These are phyloP conservation scores for Ilyonectria destructans DNA, from an alignment of 2,329 filamentous ascomycete genomes.

Conservation along the genomic window DNA sequence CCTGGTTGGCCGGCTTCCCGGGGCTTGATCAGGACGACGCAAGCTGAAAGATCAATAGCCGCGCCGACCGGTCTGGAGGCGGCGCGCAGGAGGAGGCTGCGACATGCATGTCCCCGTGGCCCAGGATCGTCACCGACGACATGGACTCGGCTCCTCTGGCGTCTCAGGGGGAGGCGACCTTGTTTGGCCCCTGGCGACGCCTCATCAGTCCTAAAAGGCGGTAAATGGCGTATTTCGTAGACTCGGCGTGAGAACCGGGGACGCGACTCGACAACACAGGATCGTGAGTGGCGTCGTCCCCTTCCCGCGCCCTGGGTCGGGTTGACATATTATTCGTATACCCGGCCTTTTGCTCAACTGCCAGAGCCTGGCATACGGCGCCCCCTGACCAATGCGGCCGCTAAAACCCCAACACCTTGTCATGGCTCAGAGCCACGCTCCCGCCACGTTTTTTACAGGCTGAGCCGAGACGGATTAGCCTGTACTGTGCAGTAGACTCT, in stretches of 20 bases:
- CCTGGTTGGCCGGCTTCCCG: conserved; percentile 5
- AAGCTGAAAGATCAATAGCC: conserved; percentile 21
- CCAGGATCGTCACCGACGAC: conserved; percentile 43
- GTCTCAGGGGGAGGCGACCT: conserved; percentile 40
- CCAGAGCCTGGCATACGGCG: conserved; percentile 9
- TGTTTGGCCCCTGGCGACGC: conserved; percentile 19
- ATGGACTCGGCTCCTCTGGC: conserved; percentile 45
- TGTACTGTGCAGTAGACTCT: background rate
- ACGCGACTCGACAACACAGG: conserved; percentile 1
- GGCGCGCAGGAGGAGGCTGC: conserved; percentile 15
- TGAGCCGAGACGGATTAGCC: background rate
- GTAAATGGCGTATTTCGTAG: background rate
- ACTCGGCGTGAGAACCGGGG: background rate
- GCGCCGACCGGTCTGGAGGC: background rate
- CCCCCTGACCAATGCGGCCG: conserved; percentile 31
- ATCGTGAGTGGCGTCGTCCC: conserved; percentile 18
- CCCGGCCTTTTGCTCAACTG: background rate
- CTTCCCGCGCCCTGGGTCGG: conserved; percentile 4
- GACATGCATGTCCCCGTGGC: conserved; percentile 40
- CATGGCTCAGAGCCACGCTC: conserved; percentile 31
- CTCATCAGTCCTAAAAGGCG: background rate
- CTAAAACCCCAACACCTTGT: conserved; percentile 35
- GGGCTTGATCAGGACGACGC: background rate
- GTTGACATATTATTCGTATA: conserved; percentile 28
- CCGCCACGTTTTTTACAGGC: conserved; percentile 38